Conservation (phyloP, 2,329 filamentous ascomycete genomes). For the Paraphoma chrysanthemicola region DNA sequence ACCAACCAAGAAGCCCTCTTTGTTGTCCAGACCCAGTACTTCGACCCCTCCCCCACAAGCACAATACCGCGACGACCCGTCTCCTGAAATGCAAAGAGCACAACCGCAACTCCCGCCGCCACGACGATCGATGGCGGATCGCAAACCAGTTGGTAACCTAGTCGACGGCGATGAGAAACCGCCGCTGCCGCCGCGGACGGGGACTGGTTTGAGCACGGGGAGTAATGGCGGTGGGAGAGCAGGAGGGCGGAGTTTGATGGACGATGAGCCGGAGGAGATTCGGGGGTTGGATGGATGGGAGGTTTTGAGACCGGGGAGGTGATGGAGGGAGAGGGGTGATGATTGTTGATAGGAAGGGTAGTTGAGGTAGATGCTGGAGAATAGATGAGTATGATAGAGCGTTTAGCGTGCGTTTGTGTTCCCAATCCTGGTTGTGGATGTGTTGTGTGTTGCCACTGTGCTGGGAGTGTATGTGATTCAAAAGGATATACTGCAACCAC, state of each 20-base stretch:
- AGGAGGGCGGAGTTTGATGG: slow-evolving; percentile 38
- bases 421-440: no score
- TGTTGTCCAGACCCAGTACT: slow-evolving; percentile 22
- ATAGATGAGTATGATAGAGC: no score
- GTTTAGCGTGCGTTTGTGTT: no score
- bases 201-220: slow-evolving; percentile 28
- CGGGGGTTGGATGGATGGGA: slow-evolving; percentile 48
- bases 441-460: no score
- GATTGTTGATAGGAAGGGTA: no score
- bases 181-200: slow-evolving; percentile 41
- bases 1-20: slow-evolving; percentile 42
- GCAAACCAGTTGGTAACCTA: slow-evolving; percentile 20
- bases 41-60: slow-evolving; percentile 9
- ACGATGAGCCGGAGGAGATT: slow-evolving; percentile 44
- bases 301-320: slow-evolving; percentile 29
- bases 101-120: slow-evolving; percentile 25
- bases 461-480: no score
- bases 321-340: not conserved
- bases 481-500: no score
- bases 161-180: slow-evolving; percentile 26
- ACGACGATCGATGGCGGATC: slow-evolving; percentile 36
- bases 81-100: slow-evolving; percentile 5
- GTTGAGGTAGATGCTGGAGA: no score
- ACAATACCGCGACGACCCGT: slow-evolving; percentile 32
- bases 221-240: slow-evolving; percentile 18